These are phyloP conservation scores for Sclerotiophoma versabilis DNA, from an alignment of 2,329 filamentous ascomycete species.

Conservation along the genomic window DNA sequence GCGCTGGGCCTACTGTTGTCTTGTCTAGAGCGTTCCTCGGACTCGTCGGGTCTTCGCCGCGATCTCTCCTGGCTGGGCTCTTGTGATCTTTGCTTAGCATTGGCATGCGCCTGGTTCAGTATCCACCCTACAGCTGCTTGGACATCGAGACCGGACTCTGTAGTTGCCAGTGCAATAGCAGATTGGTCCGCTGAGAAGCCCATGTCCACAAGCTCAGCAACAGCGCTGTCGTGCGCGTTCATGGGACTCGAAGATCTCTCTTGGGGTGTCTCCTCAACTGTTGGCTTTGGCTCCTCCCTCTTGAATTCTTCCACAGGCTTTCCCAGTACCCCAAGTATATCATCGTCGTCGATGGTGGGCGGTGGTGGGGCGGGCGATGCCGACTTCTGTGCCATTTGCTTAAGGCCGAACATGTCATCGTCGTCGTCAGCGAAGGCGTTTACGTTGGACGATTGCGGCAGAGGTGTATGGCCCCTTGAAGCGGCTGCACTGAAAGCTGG, in stretches of 20 bases:
- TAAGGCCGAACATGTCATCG: constrained; percentile 88
- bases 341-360: constrained; percentile 57
- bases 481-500: constrained; percentile 41
- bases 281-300: constrained; percentile 28
- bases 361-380: constrained; percentile 34
- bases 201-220: constrained; percentile 92
- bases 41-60: constrained; percentile 35
- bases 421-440: constrained; percentile 64
- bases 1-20: constrained; percentile 33
- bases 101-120: constrained; percentile 86
- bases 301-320: constrained; percentile 64
- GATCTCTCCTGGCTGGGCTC: constrained; percentile 39
- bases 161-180: constrained; percentile 79
- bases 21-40: constrained; percentile 34
- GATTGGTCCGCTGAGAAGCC: constrained; percentile 88
- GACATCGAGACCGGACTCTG: constrained; percentile 78
- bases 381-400: constrained; percentile 62
- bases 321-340: constrained; percentile 67
- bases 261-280: constrained; percentile 12
- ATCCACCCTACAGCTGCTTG: constrained; percentile 89
- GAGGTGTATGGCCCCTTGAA: constrained; percentile 39
- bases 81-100: constrained; percentile 74
- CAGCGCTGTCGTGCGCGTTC: constrained; percentile 74
- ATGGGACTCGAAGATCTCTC: constrained; percentile 34
- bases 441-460: constrained; percentile 26